Evolutionary conservation across 2,329 filamentous ascomycete species (phyloP).

Genomic region (Pseudopyricularia javanii): DNA sequence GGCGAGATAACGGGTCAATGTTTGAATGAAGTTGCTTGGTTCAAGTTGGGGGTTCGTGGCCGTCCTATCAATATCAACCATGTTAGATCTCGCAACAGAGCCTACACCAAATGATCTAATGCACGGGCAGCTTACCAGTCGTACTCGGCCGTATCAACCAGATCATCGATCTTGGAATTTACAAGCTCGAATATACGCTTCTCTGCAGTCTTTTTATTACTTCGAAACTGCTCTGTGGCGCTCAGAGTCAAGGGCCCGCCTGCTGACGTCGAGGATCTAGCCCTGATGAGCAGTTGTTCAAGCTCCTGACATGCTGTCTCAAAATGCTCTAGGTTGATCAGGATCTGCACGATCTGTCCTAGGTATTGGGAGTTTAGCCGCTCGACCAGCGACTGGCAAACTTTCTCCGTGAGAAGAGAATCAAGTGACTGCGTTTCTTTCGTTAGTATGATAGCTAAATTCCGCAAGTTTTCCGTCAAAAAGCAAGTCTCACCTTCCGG

Average conservation of each 20-base stretch:
- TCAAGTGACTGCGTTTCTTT: constrained; percentile 58
- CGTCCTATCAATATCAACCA: constrained; percentile 22
- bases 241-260: constrained; percentile 68
- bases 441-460: background rate
- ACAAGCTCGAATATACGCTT: constrained; percentile 98
- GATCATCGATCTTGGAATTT: constrained; percentile 95
- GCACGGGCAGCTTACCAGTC: constrained; percentile 55
- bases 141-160: constrained; percentile 95
- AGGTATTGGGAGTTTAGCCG: constrained; percentile 84
- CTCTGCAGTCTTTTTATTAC: constrained; percentile 89
- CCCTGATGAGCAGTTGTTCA: constrained; percentile 73
- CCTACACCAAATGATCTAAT: constrained; percentile 3
- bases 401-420: constrained; percentile 82
- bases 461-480: background rate
- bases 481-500: constrained; percentile 43
- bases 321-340: constrained; percentile 96
- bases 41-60: constrained; percentile 49
- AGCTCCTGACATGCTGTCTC: constrained; percentile 85
- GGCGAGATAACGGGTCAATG: constrained; percentile 79
- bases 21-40: constrained; percentile 90
- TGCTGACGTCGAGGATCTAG: constrained; percentile 68
- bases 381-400: constrained; percentile 82
- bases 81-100: background rate
- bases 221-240: constrained; percentile 77
- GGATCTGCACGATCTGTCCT: constrained; percentile 94